Percentiles rank a stretch among this genome's conserved stretches.
These are phyloP conservation scores for Coleophoma crateriformis DNA, from an alignment of 2,329 filamentous ascomycete genomes.

Conservation along the genomic window DNA sequence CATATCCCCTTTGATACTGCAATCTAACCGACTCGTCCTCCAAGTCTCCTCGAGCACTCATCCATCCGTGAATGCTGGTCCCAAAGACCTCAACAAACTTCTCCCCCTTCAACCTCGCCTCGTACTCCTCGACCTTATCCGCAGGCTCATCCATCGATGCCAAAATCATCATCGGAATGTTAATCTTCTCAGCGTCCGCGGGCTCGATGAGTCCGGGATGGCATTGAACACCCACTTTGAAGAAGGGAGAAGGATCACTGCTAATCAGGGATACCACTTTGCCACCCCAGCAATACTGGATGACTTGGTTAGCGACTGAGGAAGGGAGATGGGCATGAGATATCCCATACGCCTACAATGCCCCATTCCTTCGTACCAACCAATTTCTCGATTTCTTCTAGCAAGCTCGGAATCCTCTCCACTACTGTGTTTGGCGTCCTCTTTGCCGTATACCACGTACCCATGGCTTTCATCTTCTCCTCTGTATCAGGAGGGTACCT, in stretches of 20 bases:
- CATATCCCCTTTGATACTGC: slow-evolving; percentile 58
- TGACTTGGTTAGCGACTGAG: not conserved
- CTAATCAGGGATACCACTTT: slow-evolving; percentile 56
- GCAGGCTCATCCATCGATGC: slow-evolving; percentile 58
- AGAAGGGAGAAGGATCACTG: slow-evolving; percentile 36
- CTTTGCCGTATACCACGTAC: slow-evolving; percentile 11
- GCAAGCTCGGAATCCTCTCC: slow-evolving; percentile 3
- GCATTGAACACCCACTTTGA: slow-evolving; percentile 39
- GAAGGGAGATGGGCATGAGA: not conserved
- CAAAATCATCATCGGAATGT: slow-evolving; percentile 54
- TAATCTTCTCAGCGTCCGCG: slow-evolving; percentile 52
- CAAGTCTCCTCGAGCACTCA: slow-evolving; percentile 57
- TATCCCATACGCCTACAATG: slow-evolving; percentile 20
- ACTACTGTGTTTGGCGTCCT: slow-evolving; percentile 7
- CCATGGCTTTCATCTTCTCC: slow-evolving; percentile 14
- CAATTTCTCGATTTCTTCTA: slow-evolving; percentile 6
- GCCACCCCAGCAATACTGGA: slow-evolving; percentile 61
- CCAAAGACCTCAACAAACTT: slow-evolving; percentile 59
- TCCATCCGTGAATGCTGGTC: slow-evolving; percentile 69
- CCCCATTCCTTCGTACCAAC: slow-evolving; percentile 15
- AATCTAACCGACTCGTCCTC: slow-evolving; percentile 49
- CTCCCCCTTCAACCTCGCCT: slow-evolving; percentile 25
- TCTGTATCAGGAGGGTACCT: slow-evolving; percentile 11
- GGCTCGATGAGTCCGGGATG: slow-evolving; percentile 60
- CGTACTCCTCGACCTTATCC: slow-evolving; percentile 20